Base-by-base conservation (phyloP, 805 yeast species). In the Maudiozyma serrabonitensis region DNA sequence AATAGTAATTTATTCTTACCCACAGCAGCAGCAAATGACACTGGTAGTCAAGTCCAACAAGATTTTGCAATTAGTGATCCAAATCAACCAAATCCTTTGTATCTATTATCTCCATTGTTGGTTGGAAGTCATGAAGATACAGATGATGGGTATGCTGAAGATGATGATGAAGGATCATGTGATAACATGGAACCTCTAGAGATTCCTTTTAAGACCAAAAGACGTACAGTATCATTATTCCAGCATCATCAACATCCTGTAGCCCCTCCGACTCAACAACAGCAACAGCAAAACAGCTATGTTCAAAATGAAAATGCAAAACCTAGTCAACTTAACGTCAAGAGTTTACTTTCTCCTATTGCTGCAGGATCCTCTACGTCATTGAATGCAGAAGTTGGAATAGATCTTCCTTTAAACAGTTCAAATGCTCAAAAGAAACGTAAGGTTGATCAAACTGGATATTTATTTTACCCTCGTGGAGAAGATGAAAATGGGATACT, bases 61-160 rank as follows among this genome's bases (percentile, higher is more conserved):
- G 16, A n/a, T 15, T 15, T 41, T 15, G 21, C 35, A 19, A 19
- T 45, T 11, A 49, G 42, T 11, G 38, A 35, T 35, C 18, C 18
- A 35, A 35, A n/a, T 35, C 38, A 35, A 1, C 18, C 38, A 11
- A 16, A 35, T 35, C 13, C 40, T 2, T 41, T 43, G 13, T 43
- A 43, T 18, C 39, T 39, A 18, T 19, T 51, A 21, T 48, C 51
- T 3, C 51, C 48, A 23, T 28, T 43, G 25, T 31, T 43, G 15
- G 16, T 19, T 15, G 32, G 37, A 1, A 13, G 23, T 18, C 53
- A 52, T 51, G 38, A 35, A 35, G 64, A 58, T 21, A 52, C 59
- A 2, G 65, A 61, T 41, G 67, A 61, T 28, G 67, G 65, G 19
- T 61, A 61, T 46, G 60, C 58, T 0, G 67, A 61, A 48, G 67